Base-by-base conservation (phyloP, 1,139 yeast species). In the Suhomyces wounanorum region DNA sequence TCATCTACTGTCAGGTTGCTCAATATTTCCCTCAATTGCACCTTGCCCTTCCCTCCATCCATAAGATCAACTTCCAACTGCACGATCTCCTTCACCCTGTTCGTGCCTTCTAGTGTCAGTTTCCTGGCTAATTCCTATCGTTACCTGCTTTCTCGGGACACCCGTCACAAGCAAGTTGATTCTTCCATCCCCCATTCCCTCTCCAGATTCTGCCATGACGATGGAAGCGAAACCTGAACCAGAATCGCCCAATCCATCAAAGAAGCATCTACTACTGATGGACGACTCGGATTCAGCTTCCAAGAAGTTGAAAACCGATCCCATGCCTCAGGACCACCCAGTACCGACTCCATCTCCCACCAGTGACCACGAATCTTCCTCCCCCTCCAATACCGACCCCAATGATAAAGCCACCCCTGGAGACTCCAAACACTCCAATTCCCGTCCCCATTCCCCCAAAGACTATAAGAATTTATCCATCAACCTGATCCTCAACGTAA, bases 401-500 rank as follows among this genome's bases (percentile, higher is more conserved):
- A 33, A 21, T 13, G 39, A 42, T 2, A 23, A 14, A 11, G 10
- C 30, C n/a, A 35, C 28, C 30, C 28, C 42, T 25, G 16, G 31
- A 11, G 26, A 38, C 23, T 28, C 40, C 17, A 16, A 33, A 21
- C 21, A 16, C 37, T 17, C 43, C 2, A 44, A 18, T 25, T 46
- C 52, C 5, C 40, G 43, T 1, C 47, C 48, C 6, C 48, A 26
- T 21, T 50, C 55, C 7, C 54, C 56, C 33, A 54, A 50, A 40
- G 53, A 50, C 39, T 50, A 52, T 45, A 54, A 53, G 47, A 56
- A 50, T 38, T 47, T 56, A 37, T 50, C 55, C 3, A 56, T 56
- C 33, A 53, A 52, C 45, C 53, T 51, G 56, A 56, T 54, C 11
- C 48, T 56, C 10, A 56, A 56, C 37, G 51, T 53, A 11, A 38